These are phyloP conservation scores for Aaosphaeria pasadenensis DNA, from an alignment of 2,329 filamentous ascomycete genomes.

Conservation along the genomic window DNA sequence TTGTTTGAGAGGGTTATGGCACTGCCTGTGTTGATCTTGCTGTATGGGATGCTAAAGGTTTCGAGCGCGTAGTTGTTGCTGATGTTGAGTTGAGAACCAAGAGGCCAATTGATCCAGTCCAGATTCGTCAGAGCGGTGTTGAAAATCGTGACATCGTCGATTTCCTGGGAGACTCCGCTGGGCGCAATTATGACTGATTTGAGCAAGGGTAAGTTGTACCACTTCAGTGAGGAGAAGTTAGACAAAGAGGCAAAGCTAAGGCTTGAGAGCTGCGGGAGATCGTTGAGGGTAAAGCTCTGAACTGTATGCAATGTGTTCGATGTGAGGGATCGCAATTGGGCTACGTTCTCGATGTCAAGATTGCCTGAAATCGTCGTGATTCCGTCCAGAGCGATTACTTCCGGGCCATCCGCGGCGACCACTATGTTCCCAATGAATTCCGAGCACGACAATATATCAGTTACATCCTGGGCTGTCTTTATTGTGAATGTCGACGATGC, in stretches of 20 bases:
- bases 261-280: constrained; percentile 15
- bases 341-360: constrained; percentile 11
- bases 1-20: constrained; percentile 12
- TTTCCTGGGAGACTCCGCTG: constrained; percentile 6
- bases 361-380: constrained; percentile 10
- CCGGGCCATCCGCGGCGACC: constrained; percentile 13
- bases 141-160: constrained; percentile 13
- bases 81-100: constrained; percentile 12
- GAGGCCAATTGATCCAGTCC: constrained; percentile 20
- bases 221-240: constrained; percentile 12
- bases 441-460: constrained; percentile 10
- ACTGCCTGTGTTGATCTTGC: constrained; percentile 11
- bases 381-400: constrained; percentile 14
- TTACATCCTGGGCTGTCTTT: constrained; percentile 12
- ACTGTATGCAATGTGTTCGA: constrained; percentile 11
- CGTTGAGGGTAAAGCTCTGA: constrained; percentile 10
- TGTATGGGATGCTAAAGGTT: constrained; percentile 11
- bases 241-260: constrained; percentile 13
- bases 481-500: constrained; percentile 10
- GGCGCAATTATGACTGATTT: constrained; percentile 9
- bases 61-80: constrained; percentile 13
- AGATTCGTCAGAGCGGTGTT: constrained; percentile 14
- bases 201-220: constrained; percentile 8
- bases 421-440: constrained; percentile 15
- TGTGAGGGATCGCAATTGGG: constrained; percentile 11